Evolutionary conservation across 345 rosid species (phyloP), one percentile per base, ranked within the genome.

Genomic region (Populus alba): DNA sequence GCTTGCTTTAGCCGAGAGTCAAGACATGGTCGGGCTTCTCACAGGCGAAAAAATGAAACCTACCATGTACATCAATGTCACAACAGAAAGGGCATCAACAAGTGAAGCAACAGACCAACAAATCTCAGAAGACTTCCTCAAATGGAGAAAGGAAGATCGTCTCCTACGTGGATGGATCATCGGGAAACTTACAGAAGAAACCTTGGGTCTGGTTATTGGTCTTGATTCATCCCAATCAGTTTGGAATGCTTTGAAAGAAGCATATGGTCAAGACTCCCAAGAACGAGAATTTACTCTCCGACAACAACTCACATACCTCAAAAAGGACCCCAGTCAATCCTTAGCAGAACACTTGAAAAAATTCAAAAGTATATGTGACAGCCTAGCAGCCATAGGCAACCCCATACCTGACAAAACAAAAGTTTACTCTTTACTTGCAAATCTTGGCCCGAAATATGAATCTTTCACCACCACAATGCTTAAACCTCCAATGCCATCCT

Each of bases 141-240:
- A 70, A 45, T 70, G 59, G 73, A 10, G 20, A n/a, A 70, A 70
- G 27, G 51, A 23, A 39, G 73, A 70, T 70, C 29, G n/a, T 22
- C 31, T 70, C 18, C 27, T 70, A 22, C 57, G 37, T 12, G 73
- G 73, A 13, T 70, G 73, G 73, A 70, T 70, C 73, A 70, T 39
- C 10, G 20, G 55, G 2, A 70, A 51, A 37, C 49, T 68, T 20
- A 68, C 25, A 8, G 71, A 38, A 20, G 47, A 68, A 20, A 12
- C 47, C 1, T 45, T 70, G 7, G 73, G 51, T 20, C 51, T 38
- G 5, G 72, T 69, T 15, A 69, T 69, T 12, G 51, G 72, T 9
- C 53, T 69, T 17, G 43, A 68, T 1, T 5, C 71, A 20, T 18
- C 8, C 4, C 45, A 20, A 1, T 33, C 71, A 0, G 6, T 33